Evolutionary conservation across 768 basidiomycete species (phyloP), one percentile per base, ranked within the genome.

Genomic region (Porphyrellus cyaneotinctus): DNA sequence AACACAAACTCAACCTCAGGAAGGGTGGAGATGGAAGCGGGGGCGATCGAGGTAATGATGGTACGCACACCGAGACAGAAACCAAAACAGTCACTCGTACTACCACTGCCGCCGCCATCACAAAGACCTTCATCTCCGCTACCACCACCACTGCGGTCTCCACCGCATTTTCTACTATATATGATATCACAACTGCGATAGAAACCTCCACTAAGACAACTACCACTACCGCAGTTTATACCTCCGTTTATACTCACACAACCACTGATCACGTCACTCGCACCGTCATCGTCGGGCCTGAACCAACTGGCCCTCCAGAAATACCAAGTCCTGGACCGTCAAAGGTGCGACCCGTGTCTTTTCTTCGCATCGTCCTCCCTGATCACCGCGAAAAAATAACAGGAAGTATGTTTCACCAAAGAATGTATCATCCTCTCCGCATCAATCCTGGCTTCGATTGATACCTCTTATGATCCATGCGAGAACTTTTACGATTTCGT

Each of bases 401-500:
- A 89, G 84, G 75, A 81, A 55, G 65, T 78, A 5, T 99, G 97
- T 72, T 67, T 89, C 24, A 84, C 87, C 13, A 65, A 85, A 5
- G 79, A 85, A 56, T 99, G 97, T 65, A 85, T 98, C 45, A 72
- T 83, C 31, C 77, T 95, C 13, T 85, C 95, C 11, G 88, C 91
- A 1, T 78, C 84, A 0, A 88, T 99, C 53, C 72, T 98, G 14
- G 81, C 85, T 18, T 83, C 83, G 1, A 70, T 98, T 20, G 95
- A 99, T 64, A 79, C 78, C 11, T 75, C 83, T 10, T 78, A 87
- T 58, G 93, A 98, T 65, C 97, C 97, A 0, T 99, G 97, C 70
- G 90, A 97, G 59, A 87, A 93, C 70, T 97, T 97, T 68, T 97
- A 94, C 64, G 81, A 87, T 57, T 98, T 85, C 71, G 84, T 94